A percentile compares a stretch with the other conserved stretches of the same genome.
phyloP scores from a whole-genome alignment of 1,139 yeast genomes.

The Maudiozyma humilis region DNA sequence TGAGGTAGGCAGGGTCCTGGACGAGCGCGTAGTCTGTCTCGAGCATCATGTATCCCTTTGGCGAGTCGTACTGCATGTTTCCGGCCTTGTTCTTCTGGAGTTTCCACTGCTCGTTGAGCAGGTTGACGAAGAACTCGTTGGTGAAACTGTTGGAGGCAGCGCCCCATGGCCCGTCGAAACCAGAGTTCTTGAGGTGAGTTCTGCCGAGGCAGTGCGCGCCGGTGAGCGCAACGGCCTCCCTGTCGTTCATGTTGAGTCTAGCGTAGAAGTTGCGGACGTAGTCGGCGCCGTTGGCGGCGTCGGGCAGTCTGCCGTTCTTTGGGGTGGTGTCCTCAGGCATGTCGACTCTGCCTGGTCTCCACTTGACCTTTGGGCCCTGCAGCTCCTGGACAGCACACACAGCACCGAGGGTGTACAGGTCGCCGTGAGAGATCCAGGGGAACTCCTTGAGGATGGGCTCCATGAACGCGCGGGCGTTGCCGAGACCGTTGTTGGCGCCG shows the following conservation, averaged over 20 bases:
- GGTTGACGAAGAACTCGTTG: conserved; percentile 63
- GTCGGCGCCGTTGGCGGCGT: conserved; percentile 59
- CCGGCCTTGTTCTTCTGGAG: conserved; percentile 63
- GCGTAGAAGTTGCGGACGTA: conserved; percentile 61
- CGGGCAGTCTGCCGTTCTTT: conserved; percentile 72
- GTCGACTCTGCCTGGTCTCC: conserved; percentile 81
- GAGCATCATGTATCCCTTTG: conserved; percentile 78
- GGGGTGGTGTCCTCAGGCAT: conserved; percentile 42
- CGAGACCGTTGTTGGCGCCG: conserved; percentile 70
- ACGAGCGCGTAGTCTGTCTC: conserved; percentile 75
- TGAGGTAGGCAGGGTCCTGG: conserved; percentile 55
- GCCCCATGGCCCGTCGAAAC: conserved; percentile 94
- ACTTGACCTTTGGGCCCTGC: conserved; percentile 76
- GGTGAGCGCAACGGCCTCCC: conserved; percentile 75
- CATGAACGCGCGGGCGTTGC: conserved; percentile 57
- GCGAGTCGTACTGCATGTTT: conserved; percentile 68
- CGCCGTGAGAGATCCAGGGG: conserved; percentile 82
- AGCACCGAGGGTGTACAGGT: conserved; percentile 81
- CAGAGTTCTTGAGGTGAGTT: conserved; percentile 60
- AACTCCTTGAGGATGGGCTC: conserved; percentile 46
- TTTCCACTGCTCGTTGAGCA: conserved; percentile 71
- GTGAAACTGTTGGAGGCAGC: conserved; percentile 79
- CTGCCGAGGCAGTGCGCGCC: conserved; percentile 86
- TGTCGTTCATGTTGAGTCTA: conserved; percentile 72
- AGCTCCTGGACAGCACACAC: conserved; percentile 79